Base-by-base conservation (phyloP, 2,329 filamentous ascomycete species). In the Ophiocordyceps camponoti-leonardi region DNA sequence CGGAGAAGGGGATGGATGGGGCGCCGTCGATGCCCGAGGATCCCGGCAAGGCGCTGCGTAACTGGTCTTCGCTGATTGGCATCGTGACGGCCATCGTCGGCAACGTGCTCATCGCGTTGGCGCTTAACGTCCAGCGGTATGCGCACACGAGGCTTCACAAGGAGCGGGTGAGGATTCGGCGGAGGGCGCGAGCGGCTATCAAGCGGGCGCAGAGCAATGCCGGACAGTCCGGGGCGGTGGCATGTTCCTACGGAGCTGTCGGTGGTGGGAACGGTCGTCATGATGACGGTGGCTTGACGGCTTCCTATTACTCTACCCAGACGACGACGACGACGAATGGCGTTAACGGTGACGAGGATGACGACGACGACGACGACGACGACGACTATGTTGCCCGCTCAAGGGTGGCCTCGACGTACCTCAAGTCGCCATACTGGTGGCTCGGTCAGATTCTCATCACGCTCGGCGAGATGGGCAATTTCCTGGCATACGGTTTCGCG, bases 381-480 rank as follows among this genome's bases (percentile, higher is more conserved):
- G 50, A 55, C 41, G 48, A 53, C 12, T 52, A 60, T 40, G 54
- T 61, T 19, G 51, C 52, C 28, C 46, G 53, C 39, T 51, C 56
- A 45, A 67, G 69, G 46, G 57, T 56, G 5, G 56, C 79, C 28
- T 80, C 81, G 47, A 82, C 77, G 6, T 98, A 98, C 61, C 74
- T 98, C 48, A 79, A 78, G 51, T 94, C 87, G 33, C 86, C 87
- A 1, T 95, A 92, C 58, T 98, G 92, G 92, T 98, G 92, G 92
- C 66, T 81, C 30, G 92, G 92, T 19, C 90, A 96, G 52, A 74
- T 93, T 16, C 71, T 98, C 48, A 98, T 98, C 77, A 86, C 81
- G 1, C 67, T 94, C 22, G 92, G 92, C 47, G 92, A 98, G 66
- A 82, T 84, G 58, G 92, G 92, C 44, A 98, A 98, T 61, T 98